Percentiles rank a stretch among this genome's conserved stretches.
Evolutionary conservation across 2,329 filamentous ascomycete species (phyloP).

Genomic region (Microsporum canis): DNA sequence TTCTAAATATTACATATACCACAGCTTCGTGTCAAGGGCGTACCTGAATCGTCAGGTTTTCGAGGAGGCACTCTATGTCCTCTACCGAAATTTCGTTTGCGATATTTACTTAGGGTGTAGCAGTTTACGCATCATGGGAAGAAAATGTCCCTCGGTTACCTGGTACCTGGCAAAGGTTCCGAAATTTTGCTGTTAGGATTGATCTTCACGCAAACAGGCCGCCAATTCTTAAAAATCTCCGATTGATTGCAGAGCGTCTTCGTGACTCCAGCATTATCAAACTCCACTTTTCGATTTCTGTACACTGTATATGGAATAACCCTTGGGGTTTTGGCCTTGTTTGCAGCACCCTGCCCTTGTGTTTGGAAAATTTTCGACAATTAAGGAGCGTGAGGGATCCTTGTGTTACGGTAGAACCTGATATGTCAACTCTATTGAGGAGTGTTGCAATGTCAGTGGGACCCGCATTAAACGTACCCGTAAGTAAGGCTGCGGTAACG

Average conservation of each 20-base stretch:
- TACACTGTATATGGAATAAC: no score
- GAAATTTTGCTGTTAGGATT: background rate
- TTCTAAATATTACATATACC: background rate
- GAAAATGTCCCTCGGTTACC: background rate
- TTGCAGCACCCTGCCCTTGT: no score
- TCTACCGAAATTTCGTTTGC: background rate
- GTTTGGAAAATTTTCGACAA: no score
- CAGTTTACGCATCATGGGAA: background rate
- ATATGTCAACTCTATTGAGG: no score
- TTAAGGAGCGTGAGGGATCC: no score
- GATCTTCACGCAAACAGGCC: background rate
- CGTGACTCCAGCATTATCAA: background rate
- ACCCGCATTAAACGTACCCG: background rate
- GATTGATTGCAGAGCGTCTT: background rate
- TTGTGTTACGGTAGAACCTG: background rate
- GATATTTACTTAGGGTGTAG: background rate
- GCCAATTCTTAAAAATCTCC: background rate
- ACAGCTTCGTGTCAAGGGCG: background rate
- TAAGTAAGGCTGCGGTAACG: no score
- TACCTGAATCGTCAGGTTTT: background rate
- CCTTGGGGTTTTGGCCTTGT: no score
- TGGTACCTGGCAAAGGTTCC: background rate
- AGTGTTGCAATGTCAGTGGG: background rate
- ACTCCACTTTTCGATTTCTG: background rate
- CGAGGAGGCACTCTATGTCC: background rate